Conservation (phyloP, 805 yeast species). For the Candida chilensis region DNA sequence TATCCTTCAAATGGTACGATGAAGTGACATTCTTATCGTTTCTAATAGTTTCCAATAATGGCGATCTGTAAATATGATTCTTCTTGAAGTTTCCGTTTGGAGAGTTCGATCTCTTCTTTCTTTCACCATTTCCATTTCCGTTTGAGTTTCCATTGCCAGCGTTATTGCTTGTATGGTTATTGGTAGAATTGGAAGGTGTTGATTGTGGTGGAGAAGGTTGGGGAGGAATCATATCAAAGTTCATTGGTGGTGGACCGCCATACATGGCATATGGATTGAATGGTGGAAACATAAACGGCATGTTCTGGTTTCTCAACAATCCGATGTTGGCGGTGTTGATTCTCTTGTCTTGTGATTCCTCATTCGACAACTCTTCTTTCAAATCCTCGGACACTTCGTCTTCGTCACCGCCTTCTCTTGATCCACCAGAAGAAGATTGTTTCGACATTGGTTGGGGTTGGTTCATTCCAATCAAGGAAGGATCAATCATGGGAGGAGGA, state of each 20-base stretch:
- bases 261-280: slow-evolving; percentile 35
- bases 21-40: slow-evolving; percentile 49
- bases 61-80: slow-evolving; percentile 59
- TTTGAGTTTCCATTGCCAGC: neutral
- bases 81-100: slow-evolving; percentile 2
- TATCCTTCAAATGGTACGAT: slow-evolving; percentile 56
- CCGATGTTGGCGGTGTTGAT: slow-evolving; percentile 6
- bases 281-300: slow-evolving; percentile 39
- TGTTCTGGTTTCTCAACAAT: slow-evolving; percentile 2
- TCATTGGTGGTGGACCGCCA: slow-evolving; percentile 10
- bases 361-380: too few species aligned
- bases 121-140: neutral
- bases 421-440: too few species aligned
- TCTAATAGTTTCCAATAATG: slow-evolving; percentile 79
- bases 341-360: too few species aligned
- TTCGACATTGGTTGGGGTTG: too few species aligned
- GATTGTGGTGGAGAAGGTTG: slow-evolving; percentile 8
- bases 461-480: too few species aligned
- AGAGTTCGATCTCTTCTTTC: too few species aligned
- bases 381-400: too few species aligned
- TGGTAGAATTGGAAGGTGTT: slow-evolving; percentile 4
- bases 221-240: slow-evolving; percentile 3
- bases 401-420: too few species aligned
- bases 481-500: too few species aligned
- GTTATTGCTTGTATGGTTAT: neutral